Evolutionary conservation across 1,139 yeast genomes (phyloP).

Genomic region (Yamadazyma diospyri): DNA sequence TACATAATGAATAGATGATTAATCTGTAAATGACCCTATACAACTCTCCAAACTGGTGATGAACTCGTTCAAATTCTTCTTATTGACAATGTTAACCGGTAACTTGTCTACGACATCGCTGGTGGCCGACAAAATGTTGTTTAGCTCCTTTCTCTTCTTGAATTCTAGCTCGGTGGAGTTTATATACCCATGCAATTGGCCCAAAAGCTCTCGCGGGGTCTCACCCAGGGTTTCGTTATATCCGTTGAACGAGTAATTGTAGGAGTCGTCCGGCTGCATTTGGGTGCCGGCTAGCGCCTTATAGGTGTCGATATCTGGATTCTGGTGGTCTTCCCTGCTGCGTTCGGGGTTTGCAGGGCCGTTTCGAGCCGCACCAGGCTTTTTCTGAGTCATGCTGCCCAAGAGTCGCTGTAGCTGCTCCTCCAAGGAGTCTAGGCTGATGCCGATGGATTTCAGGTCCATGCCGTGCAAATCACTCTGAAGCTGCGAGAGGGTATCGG

Average conservation of each 20-base stretch:
- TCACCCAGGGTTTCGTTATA: not conserved
- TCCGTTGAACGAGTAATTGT: not conserved
- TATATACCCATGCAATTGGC: not conserved
- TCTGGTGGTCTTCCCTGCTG: too few species aligned
- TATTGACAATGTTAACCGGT: slow-evolving; percentile 16
- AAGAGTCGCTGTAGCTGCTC: not conserved
- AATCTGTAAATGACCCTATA: slow-evolving; percentile 20
- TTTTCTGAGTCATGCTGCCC: too few species aligned
- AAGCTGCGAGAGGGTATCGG: not conserved
- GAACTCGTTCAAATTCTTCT: slow-evolving; percentile 19
- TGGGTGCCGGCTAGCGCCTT: too few species aligned
- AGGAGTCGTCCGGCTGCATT: not conserved
- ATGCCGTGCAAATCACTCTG: not conserved
- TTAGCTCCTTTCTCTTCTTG: slow-evolving; percentile 10
- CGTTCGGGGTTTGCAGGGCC: too few species aligned
- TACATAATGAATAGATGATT: not conserved
- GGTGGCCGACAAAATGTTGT: slow-evolving; percentile 16
- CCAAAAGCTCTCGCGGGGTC: not conserved
- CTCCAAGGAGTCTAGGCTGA: not conserved
- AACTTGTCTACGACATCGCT: slow-evolving; percentile 16
- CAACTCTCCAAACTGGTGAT: slow-evolving; percentile 22
- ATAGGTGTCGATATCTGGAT: too few species aligned
- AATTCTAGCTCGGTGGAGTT: not conserved
- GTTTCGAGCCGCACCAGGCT: too few species aligned
- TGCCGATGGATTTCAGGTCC: not conserved